phyloP scores from a whole-genome alignment of 2,329 filamentous ascomycete genomes.

The Cercospora berteroae region DNA sequence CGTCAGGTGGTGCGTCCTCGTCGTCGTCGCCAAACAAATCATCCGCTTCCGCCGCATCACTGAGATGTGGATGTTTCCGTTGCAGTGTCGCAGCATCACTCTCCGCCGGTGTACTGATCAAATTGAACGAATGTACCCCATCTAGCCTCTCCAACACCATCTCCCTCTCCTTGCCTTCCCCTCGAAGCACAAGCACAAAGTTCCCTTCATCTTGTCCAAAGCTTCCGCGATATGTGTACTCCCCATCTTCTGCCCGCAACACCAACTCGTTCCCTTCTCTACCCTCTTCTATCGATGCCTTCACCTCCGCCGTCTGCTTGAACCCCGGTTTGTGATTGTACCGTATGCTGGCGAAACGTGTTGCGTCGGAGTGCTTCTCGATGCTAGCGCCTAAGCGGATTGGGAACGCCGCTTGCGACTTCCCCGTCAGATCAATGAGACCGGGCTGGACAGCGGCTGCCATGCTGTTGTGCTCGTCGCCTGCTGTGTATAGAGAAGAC shows the following conservation, averaged over 20 bases:
- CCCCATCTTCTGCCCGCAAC: conserved; percentile 32
- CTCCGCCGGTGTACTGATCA: conserved; percentile 67
- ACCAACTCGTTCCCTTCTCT: conserved; percentile 24
- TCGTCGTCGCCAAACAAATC: conserved; percentile 35
- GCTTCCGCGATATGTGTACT: conserved; percentile 43
- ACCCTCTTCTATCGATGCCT: conserved; percentile 30
- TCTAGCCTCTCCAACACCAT: conserved; percentile 68
- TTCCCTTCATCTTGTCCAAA: conserved; percentile 59
- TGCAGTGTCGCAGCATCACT: conserved; percentile 62
- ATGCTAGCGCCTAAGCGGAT: conserved; percentile 36
- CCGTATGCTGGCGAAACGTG: conserved; percentile 29
- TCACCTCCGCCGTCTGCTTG: conserved; percentile 24
- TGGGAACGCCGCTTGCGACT: conserved; percentile 28
- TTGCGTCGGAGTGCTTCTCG: conserved; percentile 15
- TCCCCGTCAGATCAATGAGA: conserved; percentile 29
- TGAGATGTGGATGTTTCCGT: conserved; percentile 61
- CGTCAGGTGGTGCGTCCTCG: conserved; percentile 42
- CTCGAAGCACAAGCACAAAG: conserved; percentile 56
- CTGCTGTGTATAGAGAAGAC: background rate
- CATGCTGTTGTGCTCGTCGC: conserved; percentile 15
- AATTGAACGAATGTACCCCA: conserved; percentile 84
- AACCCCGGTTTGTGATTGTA: conserved; percentile 49
- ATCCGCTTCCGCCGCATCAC: conserved; percentile 23
- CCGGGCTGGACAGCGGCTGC: conserved; percentile 26
- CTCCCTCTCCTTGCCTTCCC: conserved; percentile 29